Percentiles rank a stretch among this genome's conserved stretches.
Evolutionary conservation across 768 basidiomycete genomes (phyloP).

Genomic region (Tylopilus sp.): DNA sequence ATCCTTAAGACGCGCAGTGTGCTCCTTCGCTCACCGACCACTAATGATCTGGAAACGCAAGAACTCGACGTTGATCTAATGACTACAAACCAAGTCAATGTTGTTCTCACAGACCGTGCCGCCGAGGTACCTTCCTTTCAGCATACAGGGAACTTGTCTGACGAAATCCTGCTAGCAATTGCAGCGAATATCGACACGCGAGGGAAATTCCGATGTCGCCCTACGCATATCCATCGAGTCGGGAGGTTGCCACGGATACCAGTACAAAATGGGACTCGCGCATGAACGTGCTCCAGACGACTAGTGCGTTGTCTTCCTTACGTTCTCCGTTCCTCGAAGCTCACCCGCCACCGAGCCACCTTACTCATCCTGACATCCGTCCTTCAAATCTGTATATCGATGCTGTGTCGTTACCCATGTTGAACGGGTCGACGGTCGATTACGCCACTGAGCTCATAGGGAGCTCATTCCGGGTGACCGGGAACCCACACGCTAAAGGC

Average conservation of each 20-base stretch:
- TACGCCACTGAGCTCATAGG: background rate
- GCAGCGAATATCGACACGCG: slow-evolving; percentile 53
- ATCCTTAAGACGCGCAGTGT: slow-evolving; percentile 46
- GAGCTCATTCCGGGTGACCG: slow-evolving; percentile 62
- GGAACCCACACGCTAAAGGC: slow-evolving; percentile 90
- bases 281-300: slow-evolving; percentile 63
- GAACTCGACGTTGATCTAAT: slow-evolving; percentile 63
- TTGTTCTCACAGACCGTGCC: slow-evolving; percentile 68
- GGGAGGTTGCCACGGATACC: slow-evolving; percentile 97
- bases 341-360: slow-evolving; percentile 28
- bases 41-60: slow-evolving; percentile 51
- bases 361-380: slow-evolving; percentile 65
- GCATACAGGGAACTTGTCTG: background rate
- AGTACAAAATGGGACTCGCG: slow-evolving; percentile 88
- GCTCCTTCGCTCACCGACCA: slow-evolving; percentile 49
- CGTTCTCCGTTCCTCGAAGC: background rate
- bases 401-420: slow-evolving; percentile 74
- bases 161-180: slow-evolving; percentile 61
- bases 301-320: slow-evolving; percentile 60
- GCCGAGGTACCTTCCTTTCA: slow-evolving; percentile 54
- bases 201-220: slow-evolving; percentile 60
- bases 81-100: slow-evolving; percentile 47
- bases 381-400: slow-evolving; percentile 83
- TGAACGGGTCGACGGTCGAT: slow-evolving; percentile 80
- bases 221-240: slow-evolving; percentile 85